Evolutionary conservation across 208 protist species (phyloP).

Genomic region (Leishmania turanica): DNA sequence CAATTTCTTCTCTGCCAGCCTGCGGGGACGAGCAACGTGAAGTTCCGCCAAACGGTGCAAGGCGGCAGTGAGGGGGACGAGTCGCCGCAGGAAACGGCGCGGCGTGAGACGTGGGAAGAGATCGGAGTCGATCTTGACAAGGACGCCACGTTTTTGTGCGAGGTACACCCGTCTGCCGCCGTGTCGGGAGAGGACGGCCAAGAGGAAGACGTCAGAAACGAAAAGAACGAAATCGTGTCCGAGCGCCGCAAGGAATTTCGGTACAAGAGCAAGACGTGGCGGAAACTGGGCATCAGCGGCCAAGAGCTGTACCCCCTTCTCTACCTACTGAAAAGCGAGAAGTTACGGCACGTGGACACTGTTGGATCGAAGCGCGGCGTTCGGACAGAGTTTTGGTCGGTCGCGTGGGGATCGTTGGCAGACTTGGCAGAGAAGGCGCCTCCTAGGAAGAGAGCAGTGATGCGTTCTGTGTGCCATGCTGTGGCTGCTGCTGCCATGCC

Average conservation of each 20-base stretch:
- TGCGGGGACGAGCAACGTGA: conserved; percentile 23
- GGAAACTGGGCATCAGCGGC: conserved; percentile 32
- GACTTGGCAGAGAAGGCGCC: conserved; percentile 27
- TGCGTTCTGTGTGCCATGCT: conserved; percentile 34
- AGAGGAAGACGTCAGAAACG: not conserved
- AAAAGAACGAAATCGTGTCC: conserved; percentile 9
- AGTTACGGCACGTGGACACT: not conserved
- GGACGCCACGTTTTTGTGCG: conserved; percentile 25
- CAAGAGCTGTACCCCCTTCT: conserved; percentile 65
- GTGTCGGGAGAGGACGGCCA: not conserved
- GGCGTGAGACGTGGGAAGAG: conserved; percentile 53
- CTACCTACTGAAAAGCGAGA: conserved; percentile 13
- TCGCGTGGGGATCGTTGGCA: conserved; percentile 35
- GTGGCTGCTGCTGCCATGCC: conserved; percentile 23
- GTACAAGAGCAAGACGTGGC: conserved; percentile 52
- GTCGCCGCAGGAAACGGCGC: conserved; percentile 29
- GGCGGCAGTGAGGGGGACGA: conserved; percentile 39
- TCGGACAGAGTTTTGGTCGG: conserved; percentile 19
- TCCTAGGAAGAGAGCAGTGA: conserved; percentile 35
- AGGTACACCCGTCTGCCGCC: conserved; percentile 15
- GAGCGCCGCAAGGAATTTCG: conserved; percentile 39
- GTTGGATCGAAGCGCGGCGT: conserved; percentile 5
- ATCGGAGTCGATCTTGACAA: conserved; percentile 32
- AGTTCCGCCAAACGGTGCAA: conserved; percentile 46
- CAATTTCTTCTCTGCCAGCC: conserved; percentile 41